These are phyloP conservation scores for Pseudonitzschia multistriata DNA, from an alignment of 108 stramenopile genomes.

Conservation along the genomic window DNA sequence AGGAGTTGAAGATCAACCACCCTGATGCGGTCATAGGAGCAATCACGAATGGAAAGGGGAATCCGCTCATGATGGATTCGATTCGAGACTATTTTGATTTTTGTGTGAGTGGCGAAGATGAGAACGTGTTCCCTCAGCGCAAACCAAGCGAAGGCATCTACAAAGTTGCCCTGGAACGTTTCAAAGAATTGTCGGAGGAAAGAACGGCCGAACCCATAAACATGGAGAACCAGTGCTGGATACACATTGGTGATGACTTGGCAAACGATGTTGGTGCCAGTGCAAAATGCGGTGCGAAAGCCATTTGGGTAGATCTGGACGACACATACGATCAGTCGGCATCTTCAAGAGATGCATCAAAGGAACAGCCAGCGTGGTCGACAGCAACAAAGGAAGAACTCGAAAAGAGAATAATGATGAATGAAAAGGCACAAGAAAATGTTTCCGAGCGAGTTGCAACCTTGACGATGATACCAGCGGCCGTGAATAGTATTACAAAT, in stretches of 20 bases:
- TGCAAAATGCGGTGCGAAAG: conserved; percentile 51
- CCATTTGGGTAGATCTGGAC: conserved; percentile 49
- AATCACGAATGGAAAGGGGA: conserved; percentile 71
- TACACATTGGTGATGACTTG: conserved; percentile 77
- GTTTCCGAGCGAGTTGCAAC: background rate
- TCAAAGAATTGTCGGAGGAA: conserved; percentile 9
- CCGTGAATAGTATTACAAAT: background rate
- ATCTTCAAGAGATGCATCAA: background rate
- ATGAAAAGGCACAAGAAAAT: background rate
- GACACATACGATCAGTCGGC: conserved; percentile 19
- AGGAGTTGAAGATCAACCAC: conserved; percentile 29
- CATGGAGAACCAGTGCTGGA: conserved; percentile 33
- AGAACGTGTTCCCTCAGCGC: conserved; percentile 52
- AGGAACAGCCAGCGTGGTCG: conserved; percentile 36
- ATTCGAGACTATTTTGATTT: conserved; percentile 61
- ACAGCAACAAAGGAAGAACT: conserved; percentile 50
- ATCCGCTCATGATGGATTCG: conserved; percentile 58
- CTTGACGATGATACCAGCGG: background rate
- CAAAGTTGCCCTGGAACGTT: conserved; percentile 39
- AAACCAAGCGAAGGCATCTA: conserved; percentile 67
- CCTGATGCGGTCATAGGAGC: conserved; percentile 52
- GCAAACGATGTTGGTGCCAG: conserved; percentile 77
- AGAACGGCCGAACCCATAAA: background rate
- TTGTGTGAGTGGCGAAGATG: conserved; percentile 71
- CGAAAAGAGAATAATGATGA: conserved; percentile 10